Evolutionary conservation across 345 rosid species (phyloP).

Genomic region (Camelina sativa): DNA sequence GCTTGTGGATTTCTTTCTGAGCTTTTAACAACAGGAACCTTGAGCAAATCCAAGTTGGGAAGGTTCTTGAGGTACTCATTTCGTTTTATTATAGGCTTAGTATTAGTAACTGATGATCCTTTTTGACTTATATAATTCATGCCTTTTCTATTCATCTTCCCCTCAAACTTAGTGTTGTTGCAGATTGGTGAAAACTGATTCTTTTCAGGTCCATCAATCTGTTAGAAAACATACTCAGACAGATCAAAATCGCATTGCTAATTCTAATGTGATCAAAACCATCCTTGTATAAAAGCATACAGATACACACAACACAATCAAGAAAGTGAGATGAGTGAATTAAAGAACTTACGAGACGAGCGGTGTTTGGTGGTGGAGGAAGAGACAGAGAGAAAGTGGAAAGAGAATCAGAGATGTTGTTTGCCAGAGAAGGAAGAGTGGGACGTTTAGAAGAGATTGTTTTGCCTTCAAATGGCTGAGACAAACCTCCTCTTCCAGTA

Average conservation of each 20-base stretch:
- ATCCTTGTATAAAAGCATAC: background rate
- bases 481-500: constrained; percentile 34
- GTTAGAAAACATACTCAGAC: background rate
- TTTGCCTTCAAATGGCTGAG: constrained; percentile 38
- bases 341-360: constrained; percentile 26
- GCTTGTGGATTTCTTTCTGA: constrained; percentile 34
- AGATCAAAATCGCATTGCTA: background rate
- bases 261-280: constrained; percentile 15
- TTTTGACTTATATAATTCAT: constrained; percentile 36
- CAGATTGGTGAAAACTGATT: constrained; percentile 41
- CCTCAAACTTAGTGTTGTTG: constrained; percentile 51
- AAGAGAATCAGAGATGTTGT: constrained; percentile 36
- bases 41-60: constrained; percentile 47
- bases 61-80: constrained; percentile 47
- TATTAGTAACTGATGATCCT: constrained; percentile 44
- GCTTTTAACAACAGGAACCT: constrained; percentile 43
- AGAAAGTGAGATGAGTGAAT: constrained; percentile 4
- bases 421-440: constrained; percentile 33
- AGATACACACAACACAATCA: constrained; percentile 16
- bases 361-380: constrained; percentile 28
- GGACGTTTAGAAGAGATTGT: constrained; percentile 28
- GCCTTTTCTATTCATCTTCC: constrained; percentile 45
- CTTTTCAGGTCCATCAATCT: constrained; percentile 58
- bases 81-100: constrained; percentile 43
- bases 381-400: constrained; percentile 36